A percentile compares a stretch with the other conserved stretches of the same genome.
These are phyloP conservation scores for Botrytis squamosa DNA, from an alignment of 2,329 filamentous ascomycete species.

Conservation along the genomic window DNA sequence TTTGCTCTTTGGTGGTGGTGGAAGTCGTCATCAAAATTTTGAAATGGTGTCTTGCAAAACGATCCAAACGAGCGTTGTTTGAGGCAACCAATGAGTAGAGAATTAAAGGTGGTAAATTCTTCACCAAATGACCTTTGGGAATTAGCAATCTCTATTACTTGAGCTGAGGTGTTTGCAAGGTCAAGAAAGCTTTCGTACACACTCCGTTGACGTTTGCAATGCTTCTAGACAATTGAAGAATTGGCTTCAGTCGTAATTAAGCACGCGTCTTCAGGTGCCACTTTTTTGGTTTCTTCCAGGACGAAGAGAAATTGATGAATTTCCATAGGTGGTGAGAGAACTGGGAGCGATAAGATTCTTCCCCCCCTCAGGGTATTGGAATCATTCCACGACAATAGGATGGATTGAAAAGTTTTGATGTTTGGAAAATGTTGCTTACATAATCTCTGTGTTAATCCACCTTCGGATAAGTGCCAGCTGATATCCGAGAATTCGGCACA, in stretches of 20 bases:
- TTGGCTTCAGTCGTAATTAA: neutral
- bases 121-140: neutral
- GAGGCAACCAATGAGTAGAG: neutral
- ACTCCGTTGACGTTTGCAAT: neutral
- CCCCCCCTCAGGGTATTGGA: neutral
- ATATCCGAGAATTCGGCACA: neutral
- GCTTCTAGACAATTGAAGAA: no score
- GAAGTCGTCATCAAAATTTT: neutral
- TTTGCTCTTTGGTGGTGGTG: neutral
- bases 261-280: neutral
- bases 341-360: no score
- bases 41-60: neutral
- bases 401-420: neutral
- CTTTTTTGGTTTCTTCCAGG: neutral
- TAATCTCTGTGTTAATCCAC: neutral
- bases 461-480: neutral
- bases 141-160: no score
- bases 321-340: neutral
- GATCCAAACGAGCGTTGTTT: neutral
- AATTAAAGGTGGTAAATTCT: no score
- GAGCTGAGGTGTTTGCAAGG: neutral
- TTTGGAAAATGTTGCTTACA: neutral
- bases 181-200: neutral
- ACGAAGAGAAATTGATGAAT: no score
- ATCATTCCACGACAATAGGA: neutral